Evolutionary conservation across 2,329 filamentous ascomycete genomes (phyloP).

Genomic region (Aureobasidium pullulans): DNA sequence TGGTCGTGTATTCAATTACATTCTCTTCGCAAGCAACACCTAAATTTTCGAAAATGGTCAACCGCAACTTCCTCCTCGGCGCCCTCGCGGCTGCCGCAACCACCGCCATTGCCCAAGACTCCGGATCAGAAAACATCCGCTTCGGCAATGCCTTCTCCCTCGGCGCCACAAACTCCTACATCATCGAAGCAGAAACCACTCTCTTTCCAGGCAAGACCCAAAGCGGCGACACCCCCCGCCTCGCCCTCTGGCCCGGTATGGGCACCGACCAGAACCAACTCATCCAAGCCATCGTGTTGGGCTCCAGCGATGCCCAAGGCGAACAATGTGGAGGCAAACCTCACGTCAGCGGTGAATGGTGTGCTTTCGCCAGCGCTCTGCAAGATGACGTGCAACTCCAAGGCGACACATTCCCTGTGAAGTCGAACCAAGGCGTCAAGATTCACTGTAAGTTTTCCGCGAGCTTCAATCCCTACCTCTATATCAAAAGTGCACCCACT

Average conservation of each 20-base stretch:
- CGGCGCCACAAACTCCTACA: slow-evolving; percentile 29
- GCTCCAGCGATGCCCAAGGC: slow-evolving; percentile 3
- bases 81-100: neutral
- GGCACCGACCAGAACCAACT: slow-evolving; percentile 41
- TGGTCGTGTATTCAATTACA: neutral
- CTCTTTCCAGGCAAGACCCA: slow-evolving; percentile 36
- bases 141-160: slow-evolving; percentile 4
- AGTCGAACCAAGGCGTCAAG: neutral
- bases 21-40: neutral
- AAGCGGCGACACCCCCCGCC: slow-evolving; percentile 29
- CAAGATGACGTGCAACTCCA: slow-evolving; percentile 3
- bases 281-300: slow-evolving; percentile 37
- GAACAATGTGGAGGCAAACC: neutral
- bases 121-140: slow-evolving; percentile 4
- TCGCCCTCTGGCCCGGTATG: slow-evolving; percentile 44
- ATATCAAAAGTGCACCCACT: no score
- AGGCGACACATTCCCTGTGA: neutral
- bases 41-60: neutral
- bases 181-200: slow-evolving; percentile 38
- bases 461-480: no score
- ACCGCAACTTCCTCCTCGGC: neutral
- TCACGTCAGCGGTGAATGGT: slow-evolving; percentile 11
- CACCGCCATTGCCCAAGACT: neutral
- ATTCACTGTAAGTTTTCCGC: neutral
- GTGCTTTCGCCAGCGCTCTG: slow-evolving; percentile 11